phyloP scores from a whole-genome alignment of 2,329 filamentous ascomycete species.

The Byssoonygena ceratinophila region DNA sequence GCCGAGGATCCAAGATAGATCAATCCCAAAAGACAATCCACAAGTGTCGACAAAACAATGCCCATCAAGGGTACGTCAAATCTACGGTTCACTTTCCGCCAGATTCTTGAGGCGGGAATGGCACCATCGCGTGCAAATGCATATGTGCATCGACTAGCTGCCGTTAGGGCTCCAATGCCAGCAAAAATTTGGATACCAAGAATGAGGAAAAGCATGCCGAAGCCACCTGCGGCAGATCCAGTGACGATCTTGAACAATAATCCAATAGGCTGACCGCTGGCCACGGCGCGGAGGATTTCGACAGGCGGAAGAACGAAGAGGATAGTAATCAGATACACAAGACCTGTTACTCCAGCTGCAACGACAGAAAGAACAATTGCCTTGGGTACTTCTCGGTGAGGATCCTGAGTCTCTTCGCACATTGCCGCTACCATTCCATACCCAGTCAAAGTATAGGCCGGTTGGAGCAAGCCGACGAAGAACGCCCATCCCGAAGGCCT shows the following conservation, averaged over 20 bases:
- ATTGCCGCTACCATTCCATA: constrained; percentile 63
- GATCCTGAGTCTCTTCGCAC: constrained; percentile 62
- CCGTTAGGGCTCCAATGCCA: constrained; percentile 63
- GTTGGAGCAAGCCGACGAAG: constrained; percentile 60
- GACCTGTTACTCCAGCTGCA: constrained; percentile 54
- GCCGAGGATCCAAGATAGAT: constrained; percentile 71
- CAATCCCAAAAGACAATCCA: constrained; percentile 61
- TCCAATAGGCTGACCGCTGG: constrained; percentile 65
- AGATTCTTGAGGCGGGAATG: constrained; percentile 58
- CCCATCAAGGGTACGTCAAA: constrained; percentile 62
- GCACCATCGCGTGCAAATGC: constrained; percentile 66
- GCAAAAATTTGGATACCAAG: constrained; percentile 68
- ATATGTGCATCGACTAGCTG: constrained; percentile 63
- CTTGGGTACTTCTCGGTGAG: constrained; percentile 57
- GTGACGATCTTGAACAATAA: constrained; percentile 66
- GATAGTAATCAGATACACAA: constrained; percentile 60
- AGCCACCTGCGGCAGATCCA: constrained; percentile 60
- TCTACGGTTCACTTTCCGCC: constrained; percentile 53
- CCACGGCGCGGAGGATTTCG: constrained; percentile 50
- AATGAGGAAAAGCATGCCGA: constrained; percentile 64
- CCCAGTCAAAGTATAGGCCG: constrained; percentile 41
- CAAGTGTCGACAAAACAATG: constrained; percentile 54
- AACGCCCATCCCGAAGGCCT: constrained; percentile 60
- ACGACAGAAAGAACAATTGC: constrained; percentile 61
- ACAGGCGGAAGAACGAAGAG: constrained; percentile 66